Percentiles rank a stretch among this genome's conserved stretches.
Conservation (phyloP, 2,329 filamentous ascomycete species). For the Fusarium domesticum region DNA sequence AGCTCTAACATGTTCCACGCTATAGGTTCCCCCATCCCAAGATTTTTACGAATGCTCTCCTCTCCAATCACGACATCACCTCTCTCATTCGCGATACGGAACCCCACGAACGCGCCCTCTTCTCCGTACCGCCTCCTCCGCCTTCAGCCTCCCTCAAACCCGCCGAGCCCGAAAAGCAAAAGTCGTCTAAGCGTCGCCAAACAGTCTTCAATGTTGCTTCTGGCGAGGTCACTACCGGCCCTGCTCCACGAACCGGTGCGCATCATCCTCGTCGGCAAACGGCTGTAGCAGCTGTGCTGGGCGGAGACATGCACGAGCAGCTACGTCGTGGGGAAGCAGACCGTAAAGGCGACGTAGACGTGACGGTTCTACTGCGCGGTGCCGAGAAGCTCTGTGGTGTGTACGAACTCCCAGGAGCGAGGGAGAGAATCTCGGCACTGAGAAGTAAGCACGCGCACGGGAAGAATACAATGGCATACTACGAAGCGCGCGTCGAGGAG, state of each 20-base stretch:
- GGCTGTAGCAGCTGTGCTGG: slow-evolving; percentile 85
- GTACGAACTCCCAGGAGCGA: slow-evolving; percentile 77
- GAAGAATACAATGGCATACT: slow-evolving; percentile 70
- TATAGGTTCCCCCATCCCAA: slow-evolving; percentile 82
- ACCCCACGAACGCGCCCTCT: slow-evolving; percentile 88
- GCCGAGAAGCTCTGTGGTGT: slow-evolving; percentile 89
- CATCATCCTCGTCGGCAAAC: slow-evolving; percentile 65
- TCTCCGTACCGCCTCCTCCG: slow-evolving; percentile 79
- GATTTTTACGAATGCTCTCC: slow-evolving; percentile 90
- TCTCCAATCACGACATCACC: slow-evolving; percentile 88
- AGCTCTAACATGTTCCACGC: slow-evolving; percentile 3
- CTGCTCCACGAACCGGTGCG: slow-evolving; percentile 44
- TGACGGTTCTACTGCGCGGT: slow-evolving; percentile 78
- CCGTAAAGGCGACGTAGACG: slow-evolving; percentile 69
- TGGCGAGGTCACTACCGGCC: slow-evolving; percentile 59
- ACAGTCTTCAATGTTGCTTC: slow-evolving; percentile 65
- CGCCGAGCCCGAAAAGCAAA: slow-evolving; percentile 39
- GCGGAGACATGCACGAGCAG: slow-evolving; percentile 79
- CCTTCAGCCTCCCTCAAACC: slow-evolving; percentile 38
- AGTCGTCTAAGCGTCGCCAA: slow-evolving; percentile 48
- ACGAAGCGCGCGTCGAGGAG: slow-evolving; percentile 75
- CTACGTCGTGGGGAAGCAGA: slow-evolving; percentile 59
- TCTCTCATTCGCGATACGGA: slow-evolving; percentile 93
- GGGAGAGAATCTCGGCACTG: slow-evolving; percentile 71
- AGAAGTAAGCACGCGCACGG: slow-evolving; percentile 70